Conservation (phyloP, 495 filamentous ascomycete genomes). For the Annulohypoxylon nitens region DNA sequence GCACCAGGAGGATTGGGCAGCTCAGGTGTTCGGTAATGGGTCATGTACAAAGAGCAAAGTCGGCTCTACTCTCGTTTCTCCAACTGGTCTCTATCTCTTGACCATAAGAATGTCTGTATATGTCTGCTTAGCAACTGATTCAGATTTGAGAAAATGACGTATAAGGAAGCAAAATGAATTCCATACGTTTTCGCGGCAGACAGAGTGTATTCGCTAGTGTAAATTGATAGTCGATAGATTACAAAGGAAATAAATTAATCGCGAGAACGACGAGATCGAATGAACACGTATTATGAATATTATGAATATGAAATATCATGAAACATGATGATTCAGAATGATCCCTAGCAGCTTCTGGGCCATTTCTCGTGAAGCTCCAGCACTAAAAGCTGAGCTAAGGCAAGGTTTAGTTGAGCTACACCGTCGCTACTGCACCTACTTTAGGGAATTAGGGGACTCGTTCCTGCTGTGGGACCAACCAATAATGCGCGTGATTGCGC, state of each 20-base stretch:
- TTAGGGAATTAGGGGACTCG: conserved; percentile 2
- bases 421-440: conserved; percentile 24
- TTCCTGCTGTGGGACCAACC: conserved; percentile 24
- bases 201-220: conserved; percentile 16
- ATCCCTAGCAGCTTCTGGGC: background rate
- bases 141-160: conserved; percentile 10
- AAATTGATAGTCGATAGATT: conserved; percentile 27
- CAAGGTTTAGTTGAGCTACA: conserved; percentile 25
- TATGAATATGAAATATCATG: background rate
- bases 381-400: background rate
- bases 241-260: conserved; percentile 27
- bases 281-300: background rate
- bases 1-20: conserved; percentile 55
- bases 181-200: conserved; percentile 12
- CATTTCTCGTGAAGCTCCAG: background rate
- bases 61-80: conserved; percentile 29
- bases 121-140: conserved; percentile 17
- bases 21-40: conserved; percentile 43
- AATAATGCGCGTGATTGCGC: conserved; percentile 49
- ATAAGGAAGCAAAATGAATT: conserved; percentile 19
- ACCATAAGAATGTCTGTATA: conserved; percentile 18
- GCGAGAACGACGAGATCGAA: background rate
- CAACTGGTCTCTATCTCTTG: conserved; percentile 6
- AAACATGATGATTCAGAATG: conserved; percentile 11
- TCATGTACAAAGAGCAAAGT: background rate